Evolutionary conservation across 306 rosid species (phyloP).

Genomic region (Sindora glabra): DNA sequence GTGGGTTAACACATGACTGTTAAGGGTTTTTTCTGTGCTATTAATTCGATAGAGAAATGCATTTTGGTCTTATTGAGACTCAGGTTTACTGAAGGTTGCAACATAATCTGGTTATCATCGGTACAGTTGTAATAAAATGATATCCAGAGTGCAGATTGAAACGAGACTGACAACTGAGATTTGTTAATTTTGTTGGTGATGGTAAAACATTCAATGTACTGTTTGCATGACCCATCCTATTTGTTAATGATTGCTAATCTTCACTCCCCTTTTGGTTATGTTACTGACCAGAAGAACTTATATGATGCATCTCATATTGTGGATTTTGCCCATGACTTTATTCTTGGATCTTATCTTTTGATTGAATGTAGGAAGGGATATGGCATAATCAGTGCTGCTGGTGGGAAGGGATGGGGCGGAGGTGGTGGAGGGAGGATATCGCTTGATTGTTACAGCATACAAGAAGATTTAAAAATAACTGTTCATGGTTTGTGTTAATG

Average conservation of each 20-base stretch:
- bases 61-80: constrained; percentile 13
- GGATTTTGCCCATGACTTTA: constrained; percentile 14
- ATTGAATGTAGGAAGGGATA: constrained; percentile 71
- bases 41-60: background rate
- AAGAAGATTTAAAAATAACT: constrained; percentile 80
- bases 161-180: background rate
- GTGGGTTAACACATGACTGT: constrained; percentile 12
- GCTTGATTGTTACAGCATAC: constrained; percentile 92
- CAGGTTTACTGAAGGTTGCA: background rate
- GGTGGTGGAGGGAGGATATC: constrained; percentile 99
- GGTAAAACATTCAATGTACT: background rate
- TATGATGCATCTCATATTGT: background rate
- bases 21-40: background rate
- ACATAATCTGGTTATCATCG: background rate
- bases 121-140: constrained; percentile 6
- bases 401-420: constrained; percentile 97
- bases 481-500: constrained; percentile 61
- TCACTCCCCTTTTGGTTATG: background rate
- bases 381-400: constrained; percentile 92
- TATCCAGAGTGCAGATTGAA: background rate
- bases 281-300: background rate
- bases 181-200: constrained; percentile 14
- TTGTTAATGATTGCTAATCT: background rate
- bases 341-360: constrained; percentile 11
- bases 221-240: background rate